These are phyloP conservation scores for Ceratocystis harringtonii DNA, from an alignment of 2,329 filamentous ascomycete species.

Conservation along the genomic window DNA sequence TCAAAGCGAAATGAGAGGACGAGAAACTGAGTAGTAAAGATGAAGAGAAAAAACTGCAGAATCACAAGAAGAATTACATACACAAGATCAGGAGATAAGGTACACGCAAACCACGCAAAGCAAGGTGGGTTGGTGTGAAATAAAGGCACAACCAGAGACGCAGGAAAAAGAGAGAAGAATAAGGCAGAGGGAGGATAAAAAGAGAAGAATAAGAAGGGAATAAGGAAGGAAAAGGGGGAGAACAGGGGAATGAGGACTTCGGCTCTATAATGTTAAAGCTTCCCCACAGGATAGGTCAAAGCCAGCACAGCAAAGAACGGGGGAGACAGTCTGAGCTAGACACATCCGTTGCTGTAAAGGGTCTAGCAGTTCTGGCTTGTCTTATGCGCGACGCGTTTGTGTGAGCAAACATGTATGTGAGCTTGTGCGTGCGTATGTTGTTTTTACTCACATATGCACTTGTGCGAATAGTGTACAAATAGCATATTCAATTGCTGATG, in stretches of 20 bases:
- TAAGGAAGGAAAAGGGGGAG: slow-evolving; percentile 3
- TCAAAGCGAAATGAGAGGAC: slow-evolving; percentile 6
- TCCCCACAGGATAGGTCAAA: not conserved
- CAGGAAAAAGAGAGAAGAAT: not conserved
- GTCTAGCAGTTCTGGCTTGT: no score
- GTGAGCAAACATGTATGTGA: no score
- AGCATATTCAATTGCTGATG: no score
- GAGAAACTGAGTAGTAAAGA: not conserved
- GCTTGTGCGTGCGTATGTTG: no score
- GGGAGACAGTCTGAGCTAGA: not conserved
- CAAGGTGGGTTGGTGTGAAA: not conserved
- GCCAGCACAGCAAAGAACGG: not conserved
- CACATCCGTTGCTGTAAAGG: no score
- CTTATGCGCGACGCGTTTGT: no score
- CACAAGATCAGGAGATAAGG: not conserved
- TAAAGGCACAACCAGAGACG: not conserved
- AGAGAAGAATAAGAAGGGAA: slow-evolving; percentile 5
- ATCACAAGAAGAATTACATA: slow-evolving; percentile 1
- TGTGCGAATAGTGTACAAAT: no score
- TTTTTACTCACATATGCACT: no score
- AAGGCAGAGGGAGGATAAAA: not conserved
- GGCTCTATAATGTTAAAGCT: not conserved
- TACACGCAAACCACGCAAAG: not conserved
- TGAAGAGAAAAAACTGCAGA: not conserved
- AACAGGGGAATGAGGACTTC: not conserved